Base-by-base conservation (phyloP, 2,329 filamentous ascomycete genomes). In the Parastagonospora avenae region DNA sequence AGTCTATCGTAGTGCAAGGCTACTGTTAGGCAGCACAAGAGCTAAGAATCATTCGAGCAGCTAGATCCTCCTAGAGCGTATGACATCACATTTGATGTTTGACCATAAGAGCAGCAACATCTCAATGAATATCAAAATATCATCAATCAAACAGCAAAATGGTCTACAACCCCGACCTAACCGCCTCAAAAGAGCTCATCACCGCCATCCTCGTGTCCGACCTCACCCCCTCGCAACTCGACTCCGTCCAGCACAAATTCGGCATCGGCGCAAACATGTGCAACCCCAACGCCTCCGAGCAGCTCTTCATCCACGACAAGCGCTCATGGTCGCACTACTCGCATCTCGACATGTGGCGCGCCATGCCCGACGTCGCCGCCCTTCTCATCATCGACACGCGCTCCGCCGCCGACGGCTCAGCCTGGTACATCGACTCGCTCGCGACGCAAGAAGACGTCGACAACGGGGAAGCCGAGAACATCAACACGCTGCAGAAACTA, bases 341-440 rank as follows among this genome's bases (percentile, higher is more conserved):
- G 16, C 49, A 53, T 39, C 30, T 46, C 8, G 42, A 46, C 11
- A 49, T 53, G 19, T 43, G 35, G 16, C 40, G 38, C 15, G 39
- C 28, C 11, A 40, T 47, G 19, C 30, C 45, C n/a, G 27, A 42
- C 38, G 32, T 42, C 24, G 24, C 31, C 7, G 45, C 46, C 2
- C 31, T 56, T 2, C 29, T 56, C 2, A 19, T 56, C 11, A 48
- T 56, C 19, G 53, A 56, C 37, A 29, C 40, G 15, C 39, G 41
- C 4, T 53, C 49, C n/a, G 49, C 49, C 9, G 9, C 16, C 1
- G 50, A 56, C 31, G 49, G 50, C 0, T 46, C 30, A 15, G 27
- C 52, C 11, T 56, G 50, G 53, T 56, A 56, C 36, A 38, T 56
- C n/a, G 46, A 43, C 5, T 15, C 41, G 14, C 55, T 55, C 19